Evolutionary conservation across 2,329 filamentous ascomycete genomes (phyloP).

Genomic region (Fusarium duplospermum): DNA sequence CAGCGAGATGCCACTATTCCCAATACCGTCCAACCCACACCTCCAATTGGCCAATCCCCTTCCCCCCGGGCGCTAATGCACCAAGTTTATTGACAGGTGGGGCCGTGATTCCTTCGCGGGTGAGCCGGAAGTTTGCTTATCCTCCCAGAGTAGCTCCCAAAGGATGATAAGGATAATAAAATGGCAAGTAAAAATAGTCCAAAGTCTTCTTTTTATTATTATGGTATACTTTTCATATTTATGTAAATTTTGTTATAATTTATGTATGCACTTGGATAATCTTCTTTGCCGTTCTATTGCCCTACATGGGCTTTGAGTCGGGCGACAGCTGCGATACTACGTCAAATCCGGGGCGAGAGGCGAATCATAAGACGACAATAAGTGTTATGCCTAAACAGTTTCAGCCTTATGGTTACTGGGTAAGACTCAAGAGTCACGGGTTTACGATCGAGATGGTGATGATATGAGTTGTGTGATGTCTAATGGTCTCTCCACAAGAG

Average conservation of each 20-base stretch:
- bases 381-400: not conserved
- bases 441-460: not conserved
- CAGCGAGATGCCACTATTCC: conserved; percentile 1
- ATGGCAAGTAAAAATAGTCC: not conserved
- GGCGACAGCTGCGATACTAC: no score
- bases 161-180: not conserved
- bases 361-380: not conserved
- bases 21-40: not conserved
- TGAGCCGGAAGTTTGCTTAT: not conserved
- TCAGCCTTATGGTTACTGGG: not conserved
- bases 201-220: not conserved
- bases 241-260: not conserved
- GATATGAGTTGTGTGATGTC: not conserved
- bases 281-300: not conserved
- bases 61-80: not conserved
- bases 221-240: not conserved
- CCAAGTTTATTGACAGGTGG: not conserved
- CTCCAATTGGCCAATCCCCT: not conserved
- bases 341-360: not conserved
- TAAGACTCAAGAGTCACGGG: not conserved
- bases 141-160: not conserved
- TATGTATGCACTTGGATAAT: no score
- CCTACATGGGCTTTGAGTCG: no score
- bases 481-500: not conserved
- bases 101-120: not conserved